phyloP scores from a whole-genome alignment of 2,329 filamentous ascomycete genomes.

The Pseudogymnoascus sp. region DNA sequence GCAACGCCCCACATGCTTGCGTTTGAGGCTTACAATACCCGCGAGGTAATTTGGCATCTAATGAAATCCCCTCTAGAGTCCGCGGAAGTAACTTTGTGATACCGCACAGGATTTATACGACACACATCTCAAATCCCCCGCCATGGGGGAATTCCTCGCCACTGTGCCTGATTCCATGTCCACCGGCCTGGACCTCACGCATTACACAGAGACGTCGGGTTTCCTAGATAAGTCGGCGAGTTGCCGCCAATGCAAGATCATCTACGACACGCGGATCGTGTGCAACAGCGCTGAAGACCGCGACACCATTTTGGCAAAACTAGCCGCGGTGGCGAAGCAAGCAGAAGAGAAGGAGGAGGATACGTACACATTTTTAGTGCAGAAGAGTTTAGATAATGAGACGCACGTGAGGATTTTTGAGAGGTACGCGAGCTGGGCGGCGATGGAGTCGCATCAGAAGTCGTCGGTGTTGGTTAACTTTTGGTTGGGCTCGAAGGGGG shows the following conservation, averaged over 20 bases:
- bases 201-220: slow-evolving; percentile 26
- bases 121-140: slow-evolving; percentile 25
- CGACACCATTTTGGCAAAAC: slow-evolving; percentile 12
- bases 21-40: slow-evolving; percentile 29
- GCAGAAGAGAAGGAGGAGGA: slow-evolving; percentile 14
- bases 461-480: slow-evolving; percentile 22
- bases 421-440: slow-evolving; percentile 22
- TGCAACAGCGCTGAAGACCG: too few species aligned
- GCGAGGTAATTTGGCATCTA: slow-evolving; percentile 12
- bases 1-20: slow-evolving; percentile 29
- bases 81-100: too few species aligned
- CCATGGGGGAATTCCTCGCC: slow-evolving; percentile 27
- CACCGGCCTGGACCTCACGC: slow-evolving; percentile 28
- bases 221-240: slow-evolving; percentile 24
- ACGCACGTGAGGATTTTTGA: slow-evolving; percentile 23
- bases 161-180: slow-evolving; percentile 24
- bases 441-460: slow-evolving; percentile 22
- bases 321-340: slow-evolving; percentile 27
- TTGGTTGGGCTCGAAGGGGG: slow-evolving; percentile 24
- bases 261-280: too few species aligned
- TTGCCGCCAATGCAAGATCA: slow-evolving; percentile 16
- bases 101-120: slow-evolving; percentile 25
- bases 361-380: slow-evolving; percentile 17
- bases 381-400: slow-evolving; percentile 25
- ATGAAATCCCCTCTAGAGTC: too few species aligned